Conservation (phyloP, 1,284 basidiomycete genomes). For the Moesziomyces aphidis region DNA sequence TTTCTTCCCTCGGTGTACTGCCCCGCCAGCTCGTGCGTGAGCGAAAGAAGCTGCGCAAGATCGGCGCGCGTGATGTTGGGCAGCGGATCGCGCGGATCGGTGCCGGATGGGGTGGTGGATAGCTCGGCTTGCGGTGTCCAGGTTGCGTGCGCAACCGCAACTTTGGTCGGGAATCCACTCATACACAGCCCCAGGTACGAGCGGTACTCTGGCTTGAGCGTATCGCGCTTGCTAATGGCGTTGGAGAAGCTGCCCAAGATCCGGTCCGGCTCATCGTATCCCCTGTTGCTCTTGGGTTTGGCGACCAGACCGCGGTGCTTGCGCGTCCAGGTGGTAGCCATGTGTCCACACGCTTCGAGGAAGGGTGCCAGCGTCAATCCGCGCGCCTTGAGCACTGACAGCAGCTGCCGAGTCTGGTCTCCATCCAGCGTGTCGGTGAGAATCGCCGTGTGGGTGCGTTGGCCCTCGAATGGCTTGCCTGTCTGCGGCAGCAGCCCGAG, state of each 20-base stretch:
- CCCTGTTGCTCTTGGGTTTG: slow-evolving; percentile 1
- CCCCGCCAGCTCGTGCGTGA: not conserved
- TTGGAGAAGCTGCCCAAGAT: slow-evolving; percentile 36
- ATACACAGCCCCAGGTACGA: slow-evolving; percentile 36
- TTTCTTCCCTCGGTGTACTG: slow-evolving; percentile 21
- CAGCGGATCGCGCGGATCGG: slow-evolving; percentile 4
- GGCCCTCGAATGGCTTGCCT: slow-evolving; percentile 8
- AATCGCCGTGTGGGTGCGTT: slow-evolving; percentile 10
- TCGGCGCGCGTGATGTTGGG: slow-evolving; percentile 2
- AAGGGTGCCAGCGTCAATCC: slow-evolving; percentile 38
- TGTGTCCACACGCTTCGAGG: slow-evolving; percentile 22
- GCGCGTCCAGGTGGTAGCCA: slow-evolving; percentile 35
- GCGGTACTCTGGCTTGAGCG: slow-evolving; percentile 12
- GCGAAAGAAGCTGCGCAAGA: slow-evolving; percentile 1
- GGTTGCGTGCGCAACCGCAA: slow-evolving; percentile 7
- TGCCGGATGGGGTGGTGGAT: not conserved
- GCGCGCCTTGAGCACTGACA: slow-evolving; percentile 8
- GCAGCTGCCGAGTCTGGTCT: slow-evolving; percentile 5
- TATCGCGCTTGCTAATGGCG: slow-evolving; percentile 30
- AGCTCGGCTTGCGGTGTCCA: slow-evolving; percentile 4
- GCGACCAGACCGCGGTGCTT: slow-evolving; percentile 12
- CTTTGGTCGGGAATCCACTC: slow-evolving; percentile 29
- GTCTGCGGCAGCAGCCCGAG: slow-evolving; percentile 36
- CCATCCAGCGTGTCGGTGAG: slow-evolving; percentile 3
- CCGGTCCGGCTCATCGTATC: slow-evolving; percentile 7